A percentile compares a stretch with the other conserved stretches of the same genome.
Evolutionary conservation across 2,329 filamentous ascomycete species (phyloP).

Genomic region (Pseudogymnoascus destructans): DNA sequence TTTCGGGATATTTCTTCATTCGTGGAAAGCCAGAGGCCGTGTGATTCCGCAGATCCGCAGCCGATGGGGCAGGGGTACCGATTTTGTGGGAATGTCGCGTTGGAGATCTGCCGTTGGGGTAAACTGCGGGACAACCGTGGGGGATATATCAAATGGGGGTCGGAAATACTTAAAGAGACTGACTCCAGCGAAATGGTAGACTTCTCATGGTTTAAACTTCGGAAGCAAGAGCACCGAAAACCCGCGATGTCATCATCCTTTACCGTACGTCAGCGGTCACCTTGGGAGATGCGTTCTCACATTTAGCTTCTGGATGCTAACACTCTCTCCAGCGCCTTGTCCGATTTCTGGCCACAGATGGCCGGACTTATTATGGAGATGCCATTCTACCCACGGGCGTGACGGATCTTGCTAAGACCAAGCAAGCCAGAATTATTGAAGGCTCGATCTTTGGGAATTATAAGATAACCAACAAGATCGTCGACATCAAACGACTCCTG

Average conservation of each 20-base stretch:
- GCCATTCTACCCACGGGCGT: constrained; percentile 51
- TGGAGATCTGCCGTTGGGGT: constrained; percentile 6
- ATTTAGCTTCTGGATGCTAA: constrained; percentile 1
- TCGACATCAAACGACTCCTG: constrained; percentile 43
- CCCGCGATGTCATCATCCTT: constrained; percentile 7
- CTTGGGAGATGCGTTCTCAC: neutral
- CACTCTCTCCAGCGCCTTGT: constrained; percentile 45
- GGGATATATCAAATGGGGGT: constrained; percentile 1
- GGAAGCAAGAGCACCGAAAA: constrained; percentile 1
- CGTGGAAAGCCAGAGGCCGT: constrained; percentile 7
- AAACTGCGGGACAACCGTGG: neutral
- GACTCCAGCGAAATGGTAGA: neutral
- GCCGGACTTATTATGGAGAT: constrained; percentile 59
- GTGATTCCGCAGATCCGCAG: constrained; percentile 1
- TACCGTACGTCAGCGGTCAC: constrained; percentile 1
- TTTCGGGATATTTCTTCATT: constrained; percentile 4
- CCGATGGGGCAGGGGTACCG: neutral
- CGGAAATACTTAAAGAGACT: constrained; percentile 6
- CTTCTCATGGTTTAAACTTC: constrained; percentile 3
- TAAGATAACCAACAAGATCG: constrained; percentile 48
- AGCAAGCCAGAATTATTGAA: constrained; percentile 46
- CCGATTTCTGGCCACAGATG: constrained; percentile 60
- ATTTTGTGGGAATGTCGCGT: neutral
- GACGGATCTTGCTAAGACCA: constrained; percentile 47
- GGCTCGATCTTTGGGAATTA: constrained; percentile 55